These are phyloP conservation scores for Russula dissimulans DNA, from an alignment of 768 basidiomycete genomes.

Conservation along the genomic window DNA sequence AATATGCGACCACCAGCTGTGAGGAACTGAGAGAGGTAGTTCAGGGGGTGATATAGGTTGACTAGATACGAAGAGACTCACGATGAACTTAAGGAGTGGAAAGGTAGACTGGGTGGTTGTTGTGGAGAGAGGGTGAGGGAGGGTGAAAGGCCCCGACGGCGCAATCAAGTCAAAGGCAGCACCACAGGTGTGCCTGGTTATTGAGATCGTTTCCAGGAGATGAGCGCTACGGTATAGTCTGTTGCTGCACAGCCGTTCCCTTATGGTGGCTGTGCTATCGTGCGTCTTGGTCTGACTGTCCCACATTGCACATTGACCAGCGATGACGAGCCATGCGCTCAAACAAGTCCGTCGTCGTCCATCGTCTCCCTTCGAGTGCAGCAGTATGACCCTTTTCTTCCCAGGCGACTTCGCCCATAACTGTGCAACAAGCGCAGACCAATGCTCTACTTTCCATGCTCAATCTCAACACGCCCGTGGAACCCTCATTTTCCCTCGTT, in stretches of 20 bases:
- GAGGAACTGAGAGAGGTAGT: background rate
- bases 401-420: slow-evolving; percentile 37
- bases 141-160: background rate
- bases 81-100: slow-evolving; percentile 1
- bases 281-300: background rate
- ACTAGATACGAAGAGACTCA: background rate
- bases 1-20: background rate
- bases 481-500: slow-evolving; percentile 26
- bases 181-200: too few species aligned
- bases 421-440: slow-evolving; percentile 85
- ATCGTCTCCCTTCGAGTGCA: background rate
- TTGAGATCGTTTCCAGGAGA: too few species aligned
- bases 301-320: background rate
- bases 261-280: background rate
- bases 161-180: background rate
- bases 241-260: too few species aligned
- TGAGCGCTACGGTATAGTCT: too few species aligned
- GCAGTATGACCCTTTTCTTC: background rate
- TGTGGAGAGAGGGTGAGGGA: background rate
- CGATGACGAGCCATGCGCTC: slow-evolving; percentile 38
- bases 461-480: slow-evolving; percentile 66
- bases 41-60: background rate
- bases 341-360: slow-evolving; percentile 32
- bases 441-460: slow-evolving; percentile 75
- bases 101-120: background rate